Evolutionary conservation across 345 rosid species (phyloP).

Genomic region (Gossypium herbaceum): DNA sequence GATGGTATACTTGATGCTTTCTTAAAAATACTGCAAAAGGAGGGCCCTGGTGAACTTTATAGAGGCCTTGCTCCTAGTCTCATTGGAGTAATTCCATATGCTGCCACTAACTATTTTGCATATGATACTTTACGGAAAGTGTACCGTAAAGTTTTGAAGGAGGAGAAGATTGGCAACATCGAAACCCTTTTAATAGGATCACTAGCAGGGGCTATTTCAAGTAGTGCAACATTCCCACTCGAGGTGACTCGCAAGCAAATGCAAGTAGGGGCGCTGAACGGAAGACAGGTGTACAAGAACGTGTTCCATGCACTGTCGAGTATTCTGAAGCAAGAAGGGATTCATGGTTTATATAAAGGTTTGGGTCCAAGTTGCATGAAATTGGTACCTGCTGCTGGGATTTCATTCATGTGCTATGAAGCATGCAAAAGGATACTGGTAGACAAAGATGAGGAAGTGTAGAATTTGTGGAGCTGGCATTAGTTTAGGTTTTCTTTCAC

Average conservation of each 20-base stretch:
- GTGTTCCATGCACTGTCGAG: slow-evolving; percentile 75
- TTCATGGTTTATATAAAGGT: slow-evolving; percentile 78
- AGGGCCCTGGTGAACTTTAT: slow-evolving; percentile 83
- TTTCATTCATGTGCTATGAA: slow-evolving; percentile 98
- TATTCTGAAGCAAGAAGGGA: slow-evolving; percentile 78
- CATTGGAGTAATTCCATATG: slow-evolving; percentile 94
- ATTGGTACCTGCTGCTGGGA: slow-evolving; percentile 96
- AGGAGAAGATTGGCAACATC: slow-evolving; percentile 79
- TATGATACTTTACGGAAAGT: slow-evolving; percentile 75
- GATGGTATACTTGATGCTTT: slow-evolving; percentile 75
- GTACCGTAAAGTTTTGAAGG: slow-evolving; percentile 57
- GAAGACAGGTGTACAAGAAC: slow-evolving; percentile 78
- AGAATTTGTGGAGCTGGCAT: neutral
- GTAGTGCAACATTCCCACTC: slow-evolving; percentile 93
- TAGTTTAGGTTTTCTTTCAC: slow-evolving; percentile 6
- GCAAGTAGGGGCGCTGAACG: slow-evolving; percentile 93
- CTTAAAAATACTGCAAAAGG: slow-evolving; percentile 64
- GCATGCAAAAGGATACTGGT: slow-evolving; percentile 85
- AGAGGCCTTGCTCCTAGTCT: slow-evolving; percentile 94
- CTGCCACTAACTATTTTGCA: slow-evolving; percentile 89
- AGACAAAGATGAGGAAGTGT: slow-evolving; percentile 56
- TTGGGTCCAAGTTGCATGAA: slow-evolving; percentile 95
- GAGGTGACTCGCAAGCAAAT: slow-evolving; percentile 97
- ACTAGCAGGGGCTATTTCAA: slow-evolving; percentile 82
- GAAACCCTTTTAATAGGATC: slow-evolving; percentile 94